Conservation (phyloP, 768 basidiomycete genomes). For the Trametes sanguinea region DNA sequence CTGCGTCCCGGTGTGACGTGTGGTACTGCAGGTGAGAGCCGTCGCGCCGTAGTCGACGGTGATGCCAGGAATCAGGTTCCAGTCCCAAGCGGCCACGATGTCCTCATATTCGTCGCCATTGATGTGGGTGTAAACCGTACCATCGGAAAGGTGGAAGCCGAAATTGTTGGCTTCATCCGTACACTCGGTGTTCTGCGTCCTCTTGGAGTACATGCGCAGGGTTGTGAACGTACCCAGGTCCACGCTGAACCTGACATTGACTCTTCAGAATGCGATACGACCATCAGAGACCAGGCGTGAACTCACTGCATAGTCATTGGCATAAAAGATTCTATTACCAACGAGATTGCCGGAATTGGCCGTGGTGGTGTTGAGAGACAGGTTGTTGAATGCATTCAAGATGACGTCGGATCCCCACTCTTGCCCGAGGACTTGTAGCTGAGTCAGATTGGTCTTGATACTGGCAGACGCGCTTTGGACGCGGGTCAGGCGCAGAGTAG, state of each 20-base stretch:
- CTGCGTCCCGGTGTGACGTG: constrained; percentile 48
- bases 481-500: constrained; percentile 1
- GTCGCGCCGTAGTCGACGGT: constrained; percentile 64
- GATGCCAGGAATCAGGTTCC: constrained; percentile 70
- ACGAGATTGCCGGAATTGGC: constrained; percentile 57
- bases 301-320: constrained; percentile 65
- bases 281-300: background rate
- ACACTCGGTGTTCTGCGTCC: constrained; percentile 65
- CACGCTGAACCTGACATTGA: constrained; percentile 59
- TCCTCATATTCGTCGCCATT: constrained; percentile 69
- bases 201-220: constrained; percentile 59
- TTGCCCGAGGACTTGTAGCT: constrained; percentile 50
- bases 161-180: constrained; percentile 60
- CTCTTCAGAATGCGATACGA: background rate
- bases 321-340: constrained; percentile 65
- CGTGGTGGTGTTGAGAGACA: constrained; percentile 41
- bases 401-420: constrained; percentile 52
- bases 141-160: constrained; percentile 71
- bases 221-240: constrained; percentile 60
- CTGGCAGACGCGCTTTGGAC: constrained; percentile 49
- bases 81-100: constrained; percentile 69
- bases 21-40: constrained; percentile 45
- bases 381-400: constrained; percentile 39
- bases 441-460: constrained; percentile 56
- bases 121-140: constrained; percentile 58